Conservation (phyloP, 148 eudicot species). For the Heliosperma pusillum region DNA sequence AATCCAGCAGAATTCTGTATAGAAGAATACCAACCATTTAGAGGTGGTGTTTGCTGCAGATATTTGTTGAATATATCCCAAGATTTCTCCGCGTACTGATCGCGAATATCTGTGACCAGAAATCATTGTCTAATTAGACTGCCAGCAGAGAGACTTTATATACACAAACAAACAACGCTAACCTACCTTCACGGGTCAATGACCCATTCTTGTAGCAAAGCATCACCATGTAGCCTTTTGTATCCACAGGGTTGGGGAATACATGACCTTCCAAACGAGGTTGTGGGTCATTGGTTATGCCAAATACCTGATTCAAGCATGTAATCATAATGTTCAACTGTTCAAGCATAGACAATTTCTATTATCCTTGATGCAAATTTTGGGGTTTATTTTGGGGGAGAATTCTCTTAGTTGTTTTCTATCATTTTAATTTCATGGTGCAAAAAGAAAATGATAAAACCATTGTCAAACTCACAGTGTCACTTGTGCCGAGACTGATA, state of each 20-base stretch:
- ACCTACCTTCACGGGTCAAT: constrained; percentile 83
- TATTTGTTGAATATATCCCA: constrained; percentile 70
- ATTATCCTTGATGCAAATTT: background rate
- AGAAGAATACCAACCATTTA: constrained; percentile 54
- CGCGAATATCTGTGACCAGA: constrained; percentile 57
- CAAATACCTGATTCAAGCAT: constrained; percentile 59
- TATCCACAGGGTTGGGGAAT: constrained; percentile 87
- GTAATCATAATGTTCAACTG: background rate
- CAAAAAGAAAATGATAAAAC: background rate
- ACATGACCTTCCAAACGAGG: constrained; percentile 87
- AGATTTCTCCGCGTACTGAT: constrained; percentile 61
- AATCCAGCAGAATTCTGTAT: constrained; percentile 3
- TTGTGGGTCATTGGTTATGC: constrained; percentile 68
- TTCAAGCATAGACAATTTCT: background rate
- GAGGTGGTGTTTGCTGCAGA: constrained; percentile 70
- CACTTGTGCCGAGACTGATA: constrained; percentile 95
- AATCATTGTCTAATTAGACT: background rate
- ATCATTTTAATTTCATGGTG: background rate
- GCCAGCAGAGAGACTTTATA: background rate
- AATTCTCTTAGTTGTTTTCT: background rate
- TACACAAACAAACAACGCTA: background rate
- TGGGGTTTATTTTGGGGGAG: background rate
- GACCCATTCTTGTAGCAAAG: constrained; percentile 89
- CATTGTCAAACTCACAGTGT: constrained; percentile 60
- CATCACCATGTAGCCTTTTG: constrained; percentile 91